Evolutionary conservation across 73 alveolate genomes (phyloP).

Genomic region (Tetrahymena borealis): DNA sequence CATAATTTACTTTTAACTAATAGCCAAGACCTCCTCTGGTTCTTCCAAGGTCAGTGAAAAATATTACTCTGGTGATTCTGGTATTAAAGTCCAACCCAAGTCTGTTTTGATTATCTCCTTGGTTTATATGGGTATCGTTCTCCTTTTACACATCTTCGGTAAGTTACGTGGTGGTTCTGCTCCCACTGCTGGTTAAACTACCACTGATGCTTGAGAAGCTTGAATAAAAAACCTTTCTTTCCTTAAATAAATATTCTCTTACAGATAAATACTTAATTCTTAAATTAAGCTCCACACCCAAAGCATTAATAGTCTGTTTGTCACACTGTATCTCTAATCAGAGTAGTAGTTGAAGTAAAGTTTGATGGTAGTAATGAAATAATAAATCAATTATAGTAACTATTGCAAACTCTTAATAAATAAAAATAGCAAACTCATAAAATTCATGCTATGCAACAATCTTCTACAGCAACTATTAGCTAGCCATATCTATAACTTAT

Average conservation of each 20-base stretch:
- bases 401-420: not conserved
- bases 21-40: not conserved
- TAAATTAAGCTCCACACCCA: not conserved
- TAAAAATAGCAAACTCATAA: not conserved
- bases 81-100: conserved; percentile 52
- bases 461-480: not conserved
- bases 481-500: not conserved
- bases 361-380: not conserved
- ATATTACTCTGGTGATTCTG: not conserved
- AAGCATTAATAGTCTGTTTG: not conserved
- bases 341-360: not conserved
- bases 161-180: conserved; percentile 46
- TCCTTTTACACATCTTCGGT: conserved; percentile 61
- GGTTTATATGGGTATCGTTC: conserved; percentile 61
- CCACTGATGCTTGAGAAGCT: not conserved
- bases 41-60: not conserved
- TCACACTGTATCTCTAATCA: not conserved
- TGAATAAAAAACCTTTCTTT: not conserved
- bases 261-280: not conserved
- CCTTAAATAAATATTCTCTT: not conserved
- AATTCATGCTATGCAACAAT: not conserved
- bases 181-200: not conserved
- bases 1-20: not conserved
- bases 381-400: not conserved
- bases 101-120: conserved; percentile 51